These are phyloP conservation scores for Xylogone sp. DNA, from an alignment of 2,329 filamentous ascomycete species.

Conservation along the genomic window DNA sequence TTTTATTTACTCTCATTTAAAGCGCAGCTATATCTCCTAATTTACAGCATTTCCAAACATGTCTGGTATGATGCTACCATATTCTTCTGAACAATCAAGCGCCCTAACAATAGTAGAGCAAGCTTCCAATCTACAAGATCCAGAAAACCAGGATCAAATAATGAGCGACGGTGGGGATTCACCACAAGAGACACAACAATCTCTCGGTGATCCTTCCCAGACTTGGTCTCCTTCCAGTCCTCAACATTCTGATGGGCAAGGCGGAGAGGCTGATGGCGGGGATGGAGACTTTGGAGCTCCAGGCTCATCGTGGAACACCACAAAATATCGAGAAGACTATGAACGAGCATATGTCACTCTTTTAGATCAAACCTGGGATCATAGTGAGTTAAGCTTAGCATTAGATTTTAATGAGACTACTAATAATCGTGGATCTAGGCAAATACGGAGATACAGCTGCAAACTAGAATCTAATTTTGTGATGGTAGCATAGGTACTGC, in stretches of 20 bases:
- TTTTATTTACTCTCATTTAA: no score
- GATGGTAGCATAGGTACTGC: no score
- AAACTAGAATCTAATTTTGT: background rate
- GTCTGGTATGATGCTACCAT: background rate
- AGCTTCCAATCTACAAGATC: background rate
- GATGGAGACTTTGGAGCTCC: conserved; percentile 31
- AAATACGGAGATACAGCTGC: background rate
- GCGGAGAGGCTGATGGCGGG: background rate
- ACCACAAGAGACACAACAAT: background rate
- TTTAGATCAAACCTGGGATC: conserved; percentile 47
- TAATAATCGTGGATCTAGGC: background rate
- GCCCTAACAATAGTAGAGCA: background rate
- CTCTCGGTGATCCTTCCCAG: background rate
- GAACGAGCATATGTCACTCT: conserved; percentile 44
- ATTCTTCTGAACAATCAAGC: background rate
- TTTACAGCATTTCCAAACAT: background rate
- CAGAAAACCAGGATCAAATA: background rate
- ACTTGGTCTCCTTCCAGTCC: background rate
- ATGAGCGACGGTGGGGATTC: background rate
- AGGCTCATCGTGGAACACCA: conserved; percentile 49
- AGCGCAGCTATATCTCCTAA: background rate
- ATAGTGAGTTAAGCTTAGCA: conserved; percentile 31
- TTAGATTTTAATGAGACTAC: background rate
- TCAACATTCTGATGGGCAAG: background rate
- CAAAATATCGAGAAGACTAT: conserved; percentile 53